Conservation (phyloP, 345 rosid species). For the Gynandropsis gynandra region DNA sequence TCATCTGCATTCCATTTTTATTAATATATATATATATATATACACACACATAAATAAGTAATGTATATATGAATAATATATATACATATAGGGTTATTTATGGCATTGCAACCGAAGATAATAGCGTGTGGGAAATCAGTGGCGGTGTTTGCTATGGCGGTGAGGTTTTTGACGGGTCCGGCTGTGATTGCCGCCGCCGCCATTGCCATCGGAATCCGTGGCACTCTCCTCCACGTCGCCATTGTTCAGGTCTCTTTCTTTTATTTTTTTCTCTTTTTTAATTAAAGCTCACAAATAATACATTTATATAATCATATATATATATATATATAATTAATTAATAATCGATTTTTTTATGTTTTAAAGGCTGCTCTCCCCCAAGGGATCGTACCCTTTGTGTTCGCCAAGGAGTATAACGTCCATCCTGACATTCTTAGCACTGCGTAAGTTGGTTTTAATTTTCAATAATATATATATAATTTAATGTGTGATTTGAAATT, state of each 20-base stretch:
- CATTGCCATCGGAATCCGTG: slow-evolving; percentile 70
- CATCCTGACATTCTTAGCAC: slow-evolving; percentile 69
- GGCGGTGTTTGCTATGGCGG: slow-evolving; percentile 76
- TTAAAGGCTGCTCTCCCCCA: slow-evolving; percentile 73
- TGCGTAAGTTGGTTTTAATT: slow-evolving; percentile 37
- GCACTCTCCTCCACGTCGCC: slow-evolving; percentile 62
- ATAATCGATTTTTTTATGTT: background rate
- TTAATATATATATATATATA: background rate
- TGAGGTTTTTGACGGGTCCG: slow-evolving; percentile 72
- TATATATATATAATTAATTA: too few species aligned
- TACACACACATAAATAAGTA: background rate
- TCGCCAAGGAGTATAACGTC: slow-evolving; percentile 60
- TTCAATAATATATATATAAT: background rate
- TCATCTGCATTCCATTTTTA: background rate
- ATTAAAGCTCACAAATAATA: too few species aligned
- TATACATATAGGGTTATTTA: slow-evolving; percentile 66
- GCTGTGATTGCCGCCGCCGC: slow-evolving; percentile 86
- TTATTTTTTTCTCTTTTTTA: too few species aligned
- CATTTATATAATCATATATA: too few species aligned
- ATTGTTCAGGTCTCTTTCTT: slow-evolving; percentile 73
- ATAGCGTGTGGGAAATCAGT: slow-evolving; percentile 80
- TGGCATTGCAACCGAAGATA: slow-evolving; percentile 78
- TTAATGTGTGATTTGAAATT: background rate
- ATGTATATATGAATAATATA: too few species aligned
- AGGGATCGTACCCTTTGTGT: slow-evolving; percentile 62